A percentile compares a stretch with the other conserved stretches of the same genome.
These are phyloP conservation scores for Prunus yedoensis DNA, from an alignment of 331 rosid species.

Conservation along the genomic window DNA sequence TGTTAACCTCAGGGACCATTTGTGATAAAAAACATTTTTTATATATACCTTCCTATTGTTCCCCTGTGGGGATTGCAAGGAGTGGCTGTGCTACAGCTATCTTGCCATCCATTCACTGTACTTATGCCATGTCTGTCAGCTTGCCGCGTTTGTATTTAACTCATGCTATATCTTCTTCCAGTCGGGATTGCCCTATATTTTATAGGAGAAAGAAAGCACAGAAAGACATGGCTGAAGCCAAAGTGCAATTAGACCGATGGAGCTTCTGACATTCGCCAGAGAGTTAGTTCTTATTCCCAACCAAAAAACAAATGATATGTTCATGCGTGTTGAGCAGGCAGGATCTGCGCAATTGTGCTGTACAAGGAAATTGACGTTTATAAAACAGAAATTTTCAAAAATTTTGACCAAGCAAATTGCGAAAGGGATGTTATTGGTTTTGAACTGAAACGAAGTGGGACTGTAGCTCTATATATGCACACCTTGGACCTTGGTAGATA, in stretches of 20 bases:
- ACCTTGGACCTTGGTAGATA: too few species aligned
- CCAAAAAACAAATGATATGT: background rate
- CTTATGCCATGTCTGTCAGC: background rate
- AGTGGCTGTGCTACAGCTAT: background rate
- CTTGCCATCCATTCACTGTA: background rate
- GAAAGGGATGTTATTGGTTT: background rate
- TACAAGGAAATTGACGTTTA: background rate
- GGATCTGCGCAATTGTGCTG: background rate
- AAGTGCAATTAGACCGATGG: conserved; percentile 79
- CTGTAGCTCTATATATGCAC: too few species aligned
- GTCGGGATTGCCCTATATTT: conserved; percentile 98
- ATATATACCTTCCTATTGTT: conserved; percentile 4
- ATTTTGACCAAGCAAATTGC: background rate
- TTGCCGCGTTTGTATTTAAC: background rate
- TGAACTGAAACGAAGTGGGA: conserved; percentile 3
- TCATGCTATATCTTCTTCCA: conserved; percentile 35
- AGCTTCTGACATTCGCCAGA: conserved; percentile 48
- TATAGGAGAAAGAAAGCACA: conserved; percentile 93
- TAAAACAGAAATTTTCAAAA: background rate
- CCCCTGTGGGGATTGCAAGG: background rate
- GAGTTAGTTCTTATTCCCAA: conserved; percentile 8
- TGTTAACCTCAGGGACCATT: too few species aligned
- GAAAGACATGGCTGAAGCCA: conserved; percentile 98
- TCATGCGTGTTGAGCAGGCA: background rate
- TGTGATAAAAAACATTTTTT: too few species aligned